A percentile compares a stretch with the other conserved stretches of the same genome.
These are phyloP conservation scores for Lunularia cruciata DNA, from an alignment of 225 moss, liverwort and hornwort species.

Conservation along the genomic window DNA sequence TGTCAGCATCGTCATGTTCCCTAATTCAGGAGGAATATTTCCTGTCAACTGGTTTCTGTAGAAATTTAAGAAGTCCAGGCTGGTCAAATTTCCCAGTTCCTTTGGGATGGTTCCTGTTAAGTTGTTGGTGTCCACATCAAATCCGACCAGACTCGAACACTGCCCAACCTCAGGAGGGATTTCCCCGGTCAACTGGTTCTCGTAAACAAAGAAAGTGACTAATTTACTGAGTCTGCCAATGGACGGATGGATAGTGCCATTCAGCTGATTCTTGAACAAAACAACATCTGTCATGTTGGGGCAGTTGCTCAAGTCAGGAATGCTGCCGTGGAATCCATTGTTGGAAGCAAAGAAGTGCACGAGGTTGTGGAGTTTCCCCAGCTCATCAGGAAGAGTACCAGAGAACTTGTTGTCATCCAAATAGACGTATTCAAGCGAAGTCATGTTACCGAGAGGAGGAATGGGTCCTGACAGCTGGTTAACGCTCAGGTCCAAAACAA, in stretches of 20 bases:
- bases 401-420: slow-evolving; percentile 4
- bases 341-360: slow-evolving; percentile 13
- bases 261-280: slow-evolving; percentile 11
- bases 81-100: slow-evolving; percentile 13
- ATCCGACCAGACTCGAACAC: neutral
- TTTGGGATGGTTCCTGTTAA: slow-evolving; percentile 21
- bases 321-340: slow-evolving; percentile 8
- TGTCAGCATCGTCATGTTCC: slow-evolving; percentile 15
- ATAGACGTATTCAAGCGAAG: neutral
- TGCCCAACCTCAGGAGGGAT: slow-evolving; percentile 13
- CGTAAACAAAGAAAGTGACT: neutral
- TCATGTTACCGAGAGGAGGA: neutral
- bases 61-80: slow-evolving; percentile 4
- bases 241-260: slow-evolving; percentile 17
- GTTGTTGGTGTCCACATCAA: slow-evolving; percentile 8
- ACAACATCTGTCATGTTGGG: slow-evolving; percentile 1
- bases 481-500: neutral
- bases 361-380: slow-evolving; percentile 20
- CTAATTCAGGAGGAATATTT: slow-evolving; percentile 31
- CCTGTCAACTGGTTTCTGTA: slow-evolving; percentile 21
- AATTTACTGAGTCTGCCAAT: neutral
- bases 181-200: slow-evolving; percentile 15
- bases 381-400: slow-evolving; percentile 19
- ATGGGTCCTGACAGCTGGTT: slow-evolving; percentile 29
- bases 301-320: slow-evolving; percentile 5